Conservation (phyloP, 2,329 filamentous ascomycete species). For the Monosporascus sp. region DNA sequence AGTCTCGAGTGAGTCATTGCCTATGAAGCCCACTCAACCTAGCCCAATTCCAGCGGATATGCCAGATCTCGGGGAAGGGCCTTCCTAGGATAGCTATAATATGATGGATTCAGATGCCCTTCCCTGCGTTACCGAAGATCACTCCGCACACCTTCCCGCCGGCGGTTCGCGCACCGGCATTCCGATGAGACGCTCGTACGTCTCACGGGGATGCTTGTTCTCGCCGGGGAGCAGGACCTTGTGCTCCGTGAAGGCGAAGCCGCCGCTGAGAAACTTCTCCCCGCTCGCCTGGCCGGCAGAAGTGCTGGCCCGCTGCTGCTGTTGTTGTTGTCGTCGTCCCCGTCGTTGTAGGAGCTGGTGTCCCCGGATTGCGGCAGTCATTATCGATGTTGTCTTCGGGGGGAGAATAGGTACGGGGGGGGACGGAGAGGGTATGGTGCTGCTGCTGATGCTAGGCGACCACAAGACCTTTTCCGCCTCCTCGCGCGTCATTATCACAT, state of each 20-base stretch:
- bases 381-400: too few relatives aligned
- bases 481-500: conserved; percentile 16
- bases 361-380: too few relatives aligned
- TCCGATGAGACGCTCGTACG: not conserved
- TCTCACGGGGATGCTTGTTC: conserved; percentile 25
- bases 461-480: conserved; percentile 22
- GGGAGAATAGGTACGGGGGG: not conserved
- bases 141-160: not conserved
- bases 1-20: too few relatives aligned
- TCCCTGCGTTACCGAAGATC: not conserved
- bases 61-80: too few relatives aligned
- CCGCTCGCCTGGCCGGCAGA: conserved; percentile 18
- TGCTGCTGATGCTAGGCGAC: conserved; percentile 1
- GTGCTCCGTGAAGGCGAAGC: conserved; percentile 32
- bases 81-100: too few relatives aligned
- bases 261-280: conserved; percentile 36
- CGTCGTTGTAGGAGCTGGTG: not conserved
- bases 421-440: not conserved
- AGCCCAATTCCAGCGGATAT: too few relatives aligned
- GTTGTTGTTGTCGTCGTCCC: not conserved
- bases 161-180: not conserved
- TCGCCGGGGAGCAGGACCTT: conserved; percentile 32
- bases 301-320: not conserved
- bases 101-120: too few relatives aligned
- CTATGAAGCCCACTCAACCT: too few relatives aligned